Evolutionary conservation across 148 eudicot genomes (phyloP), one percentile per base, ranked within the genome.

Genomic region (Gaultheria prostrata): DNA sequence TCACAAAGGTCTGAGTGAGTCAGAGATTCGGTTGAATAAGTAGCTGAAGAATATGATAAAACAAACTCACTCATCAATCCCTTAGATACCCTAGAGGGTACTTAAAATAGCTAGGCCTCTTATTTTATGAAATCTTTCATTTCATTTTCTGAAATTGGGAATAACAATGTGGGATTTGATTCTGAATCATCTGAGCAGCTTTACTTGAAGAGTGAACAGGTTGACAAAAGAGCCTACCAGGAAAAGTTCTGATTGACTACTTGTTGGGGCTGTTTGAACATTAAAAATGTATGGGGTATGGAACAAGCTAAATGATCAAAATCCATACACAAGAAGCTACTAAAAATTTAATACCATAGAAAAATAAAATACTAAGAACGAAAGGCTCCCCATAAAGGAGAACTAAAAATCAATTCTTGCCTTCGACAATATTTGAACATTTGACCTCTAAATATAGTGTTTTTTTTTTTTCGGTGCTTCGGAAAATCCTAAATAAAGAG

Each of bases 1-100:
- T 83, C 53, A 53, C 45, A 65, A 39, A 26, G 48, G 56, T 43
- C 30, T 13, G 69, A 54, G 81, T 76, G 57, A 61, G 91, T 88
- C 90, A 86, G 83, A 85, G 87, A 88, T 86, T 83, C 83, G 39
- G 21, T 83, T 84, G 86, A 73, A 71, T 80, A 73, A 72, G 78
- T 32, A 71, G 46, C 18, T 12, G 39, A 48, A 63, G 78, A 84
- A 79, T 78, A 43, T 78, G 61, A n/a, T 51, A 79, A 84, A 84
- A 28, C 30, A 83, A 83, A 83, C 7, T 1, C 3, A 67, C 13
- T 51, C 54, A 45, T 49, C 65, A 51, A 63, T 72, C 84, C 63
- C 83, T 81, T 80, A 69, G 86, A 81, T 79, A 72, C 77, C 83
- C 80, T 71, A 72, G 45, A 33, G 76, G 45, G 32, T 71, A 50